A percentile compares a stretch with the other conserved stretches of the same genome.
These are phyloP conservation scores for Mortierella alpina DNA, from an alignment of 192 early-diverging fungal species.

Conservation along the genomic window DNA sequence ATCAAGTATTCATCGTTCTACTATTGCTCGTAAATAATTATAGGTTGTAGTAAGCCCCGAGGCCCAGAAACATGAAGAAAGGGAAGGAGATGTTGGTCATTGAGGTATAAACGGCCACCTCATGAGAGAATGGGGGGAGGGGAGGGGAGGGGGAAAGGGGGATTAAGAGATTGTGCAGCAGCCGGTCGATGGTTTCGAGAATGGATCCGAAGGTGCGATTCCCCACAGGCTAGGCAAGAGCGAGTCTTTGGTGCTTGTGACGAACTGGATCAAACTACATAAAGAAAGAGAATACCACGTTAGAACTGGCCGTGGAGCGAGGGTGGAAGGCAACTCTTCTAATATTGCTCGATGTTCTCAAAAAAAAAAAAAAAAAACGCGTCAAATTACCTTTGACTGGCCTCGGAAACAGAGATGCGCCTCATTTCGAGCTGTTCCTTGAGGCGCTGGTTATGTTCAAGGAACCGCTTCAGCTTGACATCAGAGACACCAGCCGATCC, in stretches of 20 bases:
- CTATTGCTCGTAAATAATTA: neutral
- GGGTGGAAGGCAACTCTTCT: neutral
- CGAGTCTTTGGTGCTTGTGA: conserved; percentile 69
- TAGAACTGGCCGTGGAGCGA: neutral
- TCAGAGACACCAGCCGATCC: conserved; percentile 58
- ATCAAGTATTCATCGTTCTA: too few species aligned
- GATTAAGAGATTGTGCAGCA: conserved; percentile 52
- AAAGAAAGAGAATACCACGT: neutral
- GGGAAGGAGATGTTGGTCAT: neutral
- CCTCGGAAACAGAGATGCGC: conserved; percentile 81
- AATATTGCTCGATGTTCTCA: neutral
- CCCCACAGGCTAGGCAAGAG: conserved; percentile 72
- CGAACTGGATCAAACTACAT: conserved; percentile 62
- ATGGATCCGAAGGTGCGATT: conserved; percentile 69
- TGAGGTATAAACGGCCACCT: too few species aligned
- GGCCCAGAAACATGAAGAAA: neutral
- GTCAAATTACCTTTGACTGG: conserved; percentile 59
- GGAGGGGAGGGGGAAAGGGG: neutral
- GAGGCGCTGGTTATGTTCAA: conserved; percentile 79
- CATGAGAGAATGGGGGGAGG: neutral
- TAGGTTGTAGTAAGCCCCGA: neutral
- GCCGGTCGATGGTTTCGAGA: conserved; percentile 62
- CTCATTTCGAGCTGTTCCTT: conserved; percentile 83
- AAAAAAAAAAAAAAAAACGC: conserved; percentile 7
- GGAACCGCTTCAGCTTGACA: conserved; percentile 74